phyloP scores from a whole-genome alignment of 2,329 filamentous ascomycete genomes.

The Colletotrichum zoysiae region DNA sequence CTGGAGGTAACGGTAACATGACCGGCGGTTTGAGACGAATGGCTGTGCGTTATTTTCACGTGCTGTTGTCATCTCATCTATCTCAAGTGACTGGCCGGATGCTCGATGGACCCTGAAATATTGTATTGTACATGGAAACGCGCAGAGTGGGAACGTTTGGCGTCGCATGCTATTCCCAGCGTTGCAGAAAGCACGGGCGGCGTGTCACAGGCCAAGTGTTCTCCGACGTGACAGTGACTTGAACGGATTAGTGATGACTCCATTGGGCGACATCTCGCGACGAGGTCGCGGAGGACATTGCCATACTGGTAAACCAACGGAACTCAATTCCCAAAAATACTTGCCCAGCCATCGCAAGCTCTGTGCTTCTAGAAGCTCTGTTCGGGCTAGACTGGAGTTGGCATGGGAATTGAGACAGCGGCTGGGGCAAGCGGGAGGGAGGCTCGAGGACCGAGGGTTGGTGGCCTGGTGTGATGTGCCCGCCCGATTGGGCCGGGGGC shows the following conservation, averaged over 20 bases:
- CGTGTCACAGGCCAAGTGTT: conserved; percentile 35
- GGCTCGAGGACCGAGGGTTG: conserved; percentile 3
- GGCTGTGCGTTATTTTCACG: neutral
- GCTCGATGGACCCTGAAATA: conserved; percentile 21
- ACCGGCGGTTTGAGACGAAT: neutral
- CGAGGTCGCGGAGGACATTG: neutral
- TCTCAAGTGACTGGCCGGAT: neutral
- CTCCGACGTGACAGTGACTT: conserved; percentile 7
- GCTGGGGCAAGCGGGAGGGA: neutral
- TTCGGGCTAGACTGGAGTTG: neutral
- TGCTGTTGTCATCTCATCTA: conserved; percentile 27
- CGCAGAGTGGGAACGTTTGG: conserved; percentile 18
- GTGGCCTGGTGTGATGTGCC: conserved; percentile 12
- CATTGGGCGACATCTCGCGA: neutral
- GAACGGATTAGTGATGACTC: conserved; percentile 5
- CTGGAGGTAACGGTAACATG: neutral
- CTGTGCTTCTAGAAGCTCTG: conserved; percentile 24
- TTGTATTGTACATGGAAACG: conserved; percentile 6
- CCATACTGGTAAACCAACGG: neutral
- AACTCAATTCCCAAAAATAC: neutral
- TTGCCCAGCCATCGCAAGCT: neutral
- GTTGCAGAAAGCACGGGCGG: conserved; percentile 24
- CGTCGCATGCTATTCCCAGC: conserved; percentile 38
- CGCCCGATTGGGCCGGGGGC: conserved; percentile 18
- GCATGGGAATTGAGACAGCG: neutral